Base-by-base conservation (phyloP, 352 stramenopile species). In the Phytophthora pistaciae region DNA sequence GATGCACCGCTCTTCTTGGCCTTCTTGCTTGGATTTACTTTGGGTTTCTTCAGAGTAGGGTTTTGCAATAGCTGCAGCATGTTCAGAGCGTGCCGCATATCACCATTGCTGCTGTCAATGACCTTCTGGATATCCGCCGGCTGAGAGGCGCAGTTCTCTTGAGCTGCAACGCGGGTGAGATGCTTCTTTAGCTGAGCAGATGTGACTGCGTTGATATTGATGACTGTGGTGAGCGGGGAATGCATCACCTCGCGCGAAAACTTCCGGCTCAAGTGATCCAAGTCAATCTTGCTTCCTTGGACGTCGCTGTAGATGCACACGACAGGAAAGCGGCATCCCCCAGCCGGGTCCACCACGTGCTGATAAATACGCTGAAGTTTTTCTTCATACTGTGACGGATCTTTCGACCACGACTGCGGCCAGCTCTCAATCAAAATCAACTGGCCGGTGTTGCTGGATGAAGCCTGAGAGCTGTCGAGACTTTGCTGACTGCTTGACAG, bases 221-320 rank as follows among this genome's bases (percentile, higher is more conserved):
- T 91, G 23, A 94, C 79, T 6, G 79, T 82, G 16, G 84, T 92
- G 21, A 90, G 80, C 9, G 80, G 79, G 8, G 90, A 96, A 48
- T 79, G 58, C 48, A 94, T 78, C 46, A 95, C 88, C 20, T 91
- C 77, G 0, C 72, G 58, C 1, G 86, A 94, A 66, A 96, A 96
- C 20, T 83, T 72, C 36, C 79, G 82, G 11, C 67, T 81, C 23
- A 96, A 75, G 33, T 92, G 76, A n/a, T 76, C 76, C 8, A 79
- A 5, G 27, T 93, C 88, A n/a, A 94, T 75, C 49, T 94, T 94
- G 56, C 72, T 85, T 20, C 93, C 90, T 66, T 82, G 81, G 10
- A 91, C 84, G 54, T 95, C 88, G 59, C 90, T 96, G 71, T 91
- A 95, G 52, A 96, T 86, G 38, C 87, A 94, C 14, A 96, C 65